These are phyloP conservation scores for Haematococcus lacustris DNA, from an alignment of 139 green algal genomes.

Conservation along the genomic window DNA sequence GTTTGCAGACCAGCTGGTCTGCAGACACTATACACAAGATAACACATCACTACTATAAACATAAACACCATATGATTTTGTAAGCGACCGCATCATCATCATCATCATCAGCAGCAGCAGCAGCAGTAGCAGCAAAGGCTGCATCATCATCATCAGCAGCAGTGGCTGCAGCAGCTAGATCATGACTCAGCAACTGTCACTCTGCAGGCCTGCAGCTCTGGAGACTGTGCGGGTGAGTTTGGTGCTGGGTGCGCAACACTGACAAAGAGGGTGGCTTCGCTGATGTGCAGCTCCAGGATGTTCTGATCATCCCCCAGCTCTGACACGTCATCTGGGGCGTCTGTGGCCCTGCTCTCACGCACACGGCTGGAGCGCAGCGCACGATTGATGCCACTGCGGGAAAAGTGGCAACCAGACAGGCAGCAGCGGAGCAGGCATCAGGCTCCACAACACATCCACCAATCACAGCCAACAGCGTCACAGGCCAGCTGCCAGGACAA, in stretches of 20 bases:
- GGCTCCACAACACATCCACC: not conserved
- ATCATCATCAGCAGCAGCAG: too few species aligned
- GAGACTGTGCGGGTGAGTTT: not conserved
- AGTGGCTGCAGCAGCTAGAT: too few species aligned
- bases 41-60: too few species aligned
- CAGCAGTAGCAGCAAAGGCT: too few species aligned
- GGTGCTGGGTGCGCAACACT: too few species aligned
- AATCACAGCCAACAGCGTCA: not conserved
- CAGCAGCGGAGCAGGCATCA: not conserved
- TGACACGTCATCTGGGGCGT: constrained; percentile 32
- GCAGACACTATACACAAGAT: too few species aligned
- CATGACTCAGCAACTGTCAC: not conserved
- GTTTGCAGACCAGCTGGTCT: too few species aligned
- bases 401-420: not conserved
- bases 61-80: too few species aligned
- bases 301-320: constrained; percentile 40
- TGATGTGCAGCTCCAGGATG: constrained; percentile 42
- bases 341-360: constrained; percentile 13
- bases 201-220: not conserved
- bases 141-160: too few species aligned
- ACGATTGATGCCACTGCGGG: constrained; percentile 21
- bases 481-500: not conserved
- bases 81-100: too few species aligned
- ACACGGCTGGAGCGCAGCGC: constrained; percentile 18
- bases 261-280: constrained; percentile 29